Conservation (phyloP, 345 rosid species). For the Gossypium anomalum region DNA sequence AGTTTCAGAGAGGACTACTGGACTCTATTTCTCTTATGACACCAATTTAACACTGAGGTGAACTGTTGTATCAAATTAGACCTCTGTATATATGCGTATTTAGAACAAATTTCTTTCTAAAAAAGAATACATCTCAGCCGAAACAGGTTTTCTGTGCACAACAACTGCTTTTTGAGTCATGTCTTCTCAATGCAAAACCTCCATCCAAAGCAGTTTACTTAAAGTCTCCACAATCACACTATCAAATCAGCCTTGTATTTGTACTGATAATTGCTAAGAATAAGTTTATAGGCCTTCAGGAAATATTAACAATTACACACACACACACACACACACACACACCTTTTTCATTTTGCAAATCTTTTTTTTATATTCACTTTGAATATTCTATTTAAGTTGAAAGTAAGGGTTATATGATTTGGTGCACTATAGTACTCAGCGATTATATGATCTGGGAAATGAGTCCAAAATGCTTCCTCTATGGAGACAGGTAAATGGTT, state of each 20-base stretch:
- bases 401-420: not conserved
- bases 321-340: not conserved
- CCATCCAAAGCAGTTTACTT: not conserved
- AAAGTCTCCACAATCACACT: not conserved
- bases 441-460: conserved; percentile 77
- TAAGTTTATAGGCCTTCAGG: not conserved
- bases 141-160: not conserved
- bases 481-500: conserved; percentile 80
- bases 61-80: not conserved
- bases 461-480: conserved; percentile 93
- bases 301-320: not conserved
- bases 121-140: not conserved
- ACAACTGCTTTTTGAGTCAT: not conserved
- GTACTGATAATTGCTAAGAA: not conserved
- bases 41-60: conserved; percentile 87
- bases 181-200: not conserved
- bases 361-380: not conserved
- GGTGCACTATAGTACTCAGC: conserved; percentile 59
- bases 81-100: not conserved
- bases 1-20: conserved; percentile 66
- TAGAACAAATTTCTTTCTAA: not conserved
- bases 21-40: conserved; percentile 86
- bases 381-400: not conserved
- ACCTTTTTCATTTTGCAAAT: not conserved
- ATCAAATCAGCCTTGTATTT: not conserved